These are phyloP conservation scores for Wickerhamiella nectarea DNA, from an alignment of 805 yeast species.

Conservation along the genomic window DNA sequence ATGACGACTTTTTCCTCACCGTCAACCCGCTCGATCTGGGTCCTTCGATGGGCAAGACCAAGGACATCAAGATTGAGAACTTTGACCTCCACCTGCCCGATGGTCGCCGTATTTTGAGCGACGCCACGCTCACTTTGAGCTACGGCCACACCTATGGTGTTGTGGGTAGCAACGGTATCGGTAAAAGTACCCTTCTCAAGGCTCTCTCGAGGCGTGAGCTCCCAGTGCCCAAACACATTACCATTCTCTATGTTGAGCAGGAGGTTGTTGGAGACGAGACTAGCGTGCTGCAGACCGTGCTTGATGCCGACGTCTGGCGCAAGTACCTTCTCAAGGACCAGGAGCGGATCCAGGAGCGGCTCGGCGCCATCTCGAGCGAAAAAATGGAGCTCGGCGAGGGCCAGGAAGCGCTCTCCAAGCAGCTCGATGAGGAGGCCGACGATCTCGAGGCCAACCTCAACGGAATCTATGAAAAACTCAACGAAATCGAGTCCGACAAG, in stretches of 20 bases:
- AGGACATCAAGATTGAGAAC: slow-evolving; percentile 84
- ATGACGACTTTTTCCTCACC: slow-evolving; percentile 87
- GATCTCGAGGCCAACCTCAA: slow-evolving; percentile 69
- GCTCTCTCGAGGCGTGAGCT: slow-evolving; percentile 91
- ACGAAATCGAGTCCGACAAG: slow-evolving; percentile 92
- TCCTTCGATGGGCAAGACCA: slow-evolving; percentile 60
- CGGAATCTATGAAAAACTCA: slow-evolving; percentile 67
- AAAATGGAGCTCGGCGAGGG: slow-evolving; percentile 41
- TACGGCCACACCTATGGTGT: slow-evolving; percentile 93
- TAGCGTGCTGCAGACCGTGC: slow-evolving; percentile 81
- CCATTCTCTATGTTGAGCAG: slow-evolving; percentile 94
- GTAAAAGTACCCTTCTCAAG: slow-evolving; percentile 85
- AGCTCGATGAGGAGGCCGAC: slow-evolving; percentile 77
- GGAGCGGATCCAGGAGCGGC: slow-evolving; percentile 42
- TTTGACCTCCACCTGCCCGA: slow-evolving; percentile 93
- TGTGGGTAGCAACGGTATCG: slow-evolving; percentile 98
- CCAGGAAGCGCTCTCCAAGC: slow-evolving; percentile 41
- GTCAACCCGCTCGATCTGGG: slow-evolving; percentile 89
- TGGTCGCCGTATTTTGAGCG: slow-evolving; percentile 82
- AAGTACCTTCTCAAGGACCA: slow-evolving; percentile 75
- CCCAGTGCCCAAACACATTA: slow-evolving; percentile 86
- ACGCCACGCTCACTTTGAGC: slow-evolving; percentile 73
- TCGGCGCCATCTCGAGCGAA: slow-evolving; percentile 58
- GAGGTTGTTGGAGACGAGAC: slow-evolving; percentile 91
- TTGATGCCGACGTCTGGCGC: slow-evolving; percentile 99